Percentiles rank a stretch among this genome's conserved stretches.
These are phyloP conservation scores for Schizophyllum commune DNA, from an alignment of 1,284 basidiomycete species.

Conservation along the genomic window DNA sequence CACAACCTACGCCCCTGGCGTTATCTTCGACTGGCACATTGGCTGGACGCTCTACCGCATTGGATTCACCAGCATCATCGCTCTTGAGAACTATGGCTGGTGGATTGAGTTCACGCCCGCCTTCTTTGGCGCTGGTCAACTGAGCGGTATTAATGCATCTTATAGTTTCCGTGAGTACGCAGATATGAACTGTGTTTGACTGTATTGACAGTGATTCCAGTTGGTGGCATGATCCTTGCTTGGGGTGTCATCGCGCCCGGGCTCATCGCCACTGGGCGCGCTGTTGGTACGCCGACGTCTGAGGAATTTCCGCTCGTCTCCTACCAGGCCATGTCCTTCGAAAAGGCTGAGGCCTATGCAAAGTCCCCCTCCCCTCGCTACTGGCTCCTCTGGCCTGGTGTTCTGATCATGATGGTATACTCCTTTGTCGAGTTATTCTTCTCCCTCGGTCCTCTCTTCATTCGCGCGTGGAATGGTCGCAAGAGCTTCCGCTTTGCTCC, in stretches of 20 bases:
- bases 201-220: constrained; percentile 15
- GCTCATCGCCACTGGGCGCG: constrained; percentile 44
- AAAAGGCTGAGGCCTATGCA: constrained; percentile 31
- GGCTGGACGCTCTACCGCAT: constrained; percentile 57
- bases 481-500: constrained; percentile 16
- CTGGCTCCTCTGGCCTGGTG: constrained; percentile 67
- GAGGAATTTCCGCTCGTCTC: constrained; percentile 37
- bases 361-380: constrained; percentile 52
- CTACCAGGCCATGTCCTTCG: constrained; percentile 38
- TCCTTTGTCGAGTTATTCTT: constrained; percentile 41
- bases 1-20: neutral
- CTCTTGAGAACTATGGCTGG: constrained; percentile 53
- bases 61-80: constrained; percentile 54
- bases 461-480: constrained; percentile 15
- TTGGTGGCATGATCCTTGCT: constrained; percentile 49
- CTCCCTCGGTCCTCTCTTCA: constrained; percentile 25
- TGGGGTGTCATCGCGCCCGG: constrained; percentile 61
- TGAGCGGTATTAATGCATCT: constrained; percentile 58
- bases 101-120: constrained; percentile 54
- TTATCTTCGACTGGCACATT: constrained; percentile 63
- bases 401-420: constrained; percentile 44
- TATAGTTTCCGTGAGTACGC: constrained; percentile 57
- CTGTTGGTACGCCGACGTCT: constrained; percentile 32
- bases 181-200: too few relatives aligned
- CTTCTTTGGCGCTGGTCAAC: constrained; percentile 62